Percentiles rank a stretch among this genome's conserved stretches.
Conservation (phyloP, 495 filamentous ascomycete species). For the Endocarpon pusillum region DNA sequence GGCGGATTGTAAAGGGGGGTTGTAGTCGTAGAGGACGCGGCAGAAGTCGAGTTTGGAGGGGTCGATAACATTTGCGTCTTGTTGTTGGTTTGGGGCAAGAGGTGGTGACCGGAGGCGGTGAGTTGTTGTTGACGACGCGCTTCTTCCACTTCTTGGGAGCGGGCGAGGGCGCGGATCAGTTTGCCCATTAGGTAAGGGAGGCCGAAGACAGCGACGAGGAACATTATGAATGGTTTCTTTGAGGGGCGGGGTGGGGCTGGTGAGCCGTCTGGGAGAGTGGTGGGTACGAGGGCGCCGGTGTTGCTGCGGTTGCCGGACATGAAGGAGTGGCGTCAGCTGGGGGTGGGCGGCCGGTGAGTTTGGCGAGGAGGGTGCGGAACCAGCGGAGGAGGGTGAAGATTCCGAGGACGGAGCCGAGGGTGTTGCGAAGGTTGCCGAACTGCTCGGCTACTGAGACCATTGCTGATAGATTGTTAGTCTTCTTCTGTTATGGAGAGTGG, state of each 20-base stretch:
- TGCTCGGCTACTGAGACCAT: conserved; percentile 98
- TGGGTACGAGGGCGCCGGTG: conserved; percentile 21
- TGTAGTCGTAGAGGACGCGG: conserved; percentile 84
- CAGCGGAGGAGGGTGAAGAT: conserved; percentile 94
- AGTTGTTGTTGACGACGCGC: conserved; percentile 37
- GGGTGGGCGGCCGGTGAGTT: conserved; percentile 81
- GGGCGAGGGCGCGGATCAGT: conserved; percentile 69
- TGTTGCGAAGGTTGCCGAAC: conserved; percentile 79
- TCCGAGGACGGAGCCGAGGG: conserved; percentile 85
- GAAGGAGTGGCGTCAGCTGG: conserved; percentile 72
- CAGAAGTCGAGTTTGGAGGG: conserved; percentile 88
- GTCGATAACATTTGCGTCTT: conserved; percentile 37
- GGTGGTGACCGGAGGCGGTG: conserved; percentile 33
- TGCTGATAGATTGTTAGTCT: conserved; percentile 31
- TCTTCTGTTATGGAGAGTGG: conserved; percentile 3
- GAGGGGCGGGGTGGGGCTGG: conserved; percentile 52
- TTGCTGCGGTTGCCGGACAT: too few relatives aligned
- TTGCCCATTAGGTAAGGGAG: conserved; percentile 93
- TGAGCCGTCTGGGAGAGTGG: conserved; percentile 35
- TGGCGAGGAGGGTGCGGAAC: conserved; percentile 77
- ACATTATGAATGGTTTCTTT: conserved; percentile 90
- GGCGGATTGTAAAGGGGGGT: conserved; percentile 46
- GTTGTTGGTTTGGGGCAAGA: too few relatives aligned
- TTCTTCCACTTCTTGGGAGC: conserved; percentile 66
- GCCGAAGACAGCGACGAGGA: conserved; percentile 84